These are phyloP conservation scores for Canavalia gladiata DNA, from an alignment of 306 rosid species.

Conservation along the genomic window DNA sequence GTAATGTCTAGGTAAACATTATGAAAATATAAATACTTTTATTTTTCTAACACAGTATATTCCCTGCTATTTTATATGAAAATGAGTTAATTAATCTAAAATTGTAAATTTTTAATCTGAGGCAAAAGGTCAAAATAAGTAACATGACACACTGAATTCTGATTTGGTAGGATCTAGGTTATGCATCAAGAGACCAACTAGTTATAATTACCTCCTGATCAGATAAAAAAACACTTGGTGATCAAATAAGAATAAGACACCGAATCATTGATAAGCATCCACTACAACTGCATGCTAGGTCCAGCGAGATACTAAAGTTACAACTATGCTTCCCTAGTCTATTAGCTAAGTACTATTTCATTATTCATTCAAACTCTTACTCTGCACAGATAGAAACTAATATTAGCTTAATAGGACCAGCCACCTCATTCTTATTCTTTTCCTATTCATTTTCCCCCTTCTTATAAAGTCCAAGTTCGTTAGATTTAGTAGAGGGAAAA, in stretches of 20 bases:
- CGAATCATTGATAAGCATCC: constrained; percentile 26
- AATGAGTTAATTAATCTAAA: not conserved
- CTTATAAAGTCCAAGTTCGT: constrained; percentile 43
- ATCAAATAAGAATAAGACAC: constrained; percentile 18
- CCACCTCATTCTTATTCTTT: not conserved
- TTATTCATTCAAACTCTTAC: constrained; percentile 14
- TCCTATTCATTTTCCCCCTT: not conserved
- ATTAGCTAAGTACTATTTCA: constrained; percentile 21
- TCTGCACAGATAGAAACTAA: constrained; percentile 13
- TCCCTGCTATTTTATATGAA: constrained; percentile 7
- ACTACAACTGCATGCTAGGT: constrained; percentile 11
- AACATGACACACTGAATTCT: not conserved
- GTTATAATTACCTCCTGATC: not conserved
- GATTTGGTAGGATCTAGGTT: not conserved
- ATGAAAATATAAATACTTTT: not conserved
- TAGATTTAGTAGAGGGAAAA: constrained; percentile 42
- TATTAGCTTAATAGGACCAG: not conserved
- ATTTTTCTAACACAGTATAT: not conserved
- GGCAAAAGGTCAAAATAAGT: not conserved
- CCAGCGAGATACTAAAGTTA: not conserved
- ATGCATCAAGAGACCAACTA: constrained; percentile 1
- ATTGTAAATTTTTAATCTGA: not conserved
- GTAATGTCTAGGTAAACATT: not conserved
- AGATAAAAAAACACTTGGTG: not conserved
- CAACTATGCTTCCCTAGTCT: not conserved